These are phyloP conservation scores for Peltaster fructicola DNA, from an alignment of 2,329 filamentous ascomycete genomes.

Conservation along the genomic window DNA sequence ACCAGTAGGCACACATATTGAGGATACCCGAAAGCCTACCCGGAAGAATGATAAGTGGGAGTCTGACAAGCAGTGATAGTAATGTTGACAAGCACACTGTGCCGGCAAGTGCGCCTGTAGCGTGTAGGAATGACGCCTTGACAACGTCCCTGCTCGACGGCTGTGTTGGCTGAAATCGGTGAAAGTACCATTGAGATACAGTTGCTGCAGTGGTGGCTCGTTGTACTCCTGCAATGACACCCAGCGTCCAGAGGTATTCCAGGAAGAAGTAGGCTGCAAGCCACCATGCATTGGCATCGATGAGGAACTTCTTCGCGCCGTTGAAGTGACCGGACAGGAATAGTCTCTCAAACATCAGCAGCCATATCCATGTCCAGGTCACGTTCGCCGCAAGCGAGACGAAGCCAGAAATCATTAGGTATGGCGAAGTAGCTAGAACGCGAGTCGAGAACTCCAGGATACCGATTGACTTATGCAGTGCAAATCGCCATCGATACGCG, in stretches of 20 bases:
- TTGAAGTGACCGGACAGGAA: constrained; percentile 78
- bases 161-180: constrained; percentile 64
- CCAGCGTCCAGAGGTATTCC: constrained; percentile 89
- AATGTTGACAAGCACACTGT: constrained; percentile 81
- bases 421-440: constrained; percentile 71
- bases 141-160: constrained; percentile 69
- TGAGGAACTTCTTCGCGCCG: constrained; percentile 50
- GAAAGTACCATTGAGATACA: constrained; percentile 98
- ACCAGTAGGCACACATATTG: constrained; percentile 55
- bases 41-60: constrained; percentile 73
- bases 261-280: constrained; percentile 81
- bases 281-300: constrained; percentile 85
- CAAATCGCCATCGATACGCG: constrained; percentile 61
- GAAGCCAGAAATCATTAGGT: constrained; percentile 69
- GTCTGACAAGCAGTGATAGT: constrained; percentile 59
- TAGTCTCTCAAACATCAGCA: constrained; percentile 87
- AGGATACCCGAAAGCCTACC: constrained; percentile 51
- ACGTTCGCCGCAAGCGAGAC: constrained; percentile 58
- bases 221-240: constrained; percentile 74
- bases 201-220: constrained; percentile 84
- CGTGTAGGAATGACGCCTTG: constrained; percentile 63
- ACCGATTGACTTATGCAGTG: constrained; percentile 64
- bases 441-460: constrained; percentile 86
- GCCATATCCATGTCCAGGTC: constrained; percentile 87
- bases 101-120: constrained; percentile 72